phyloP scores from a whole-genome alignment of 2,329 filamentous ascomycete genomes.

The Leptographium procerum region DNA sequence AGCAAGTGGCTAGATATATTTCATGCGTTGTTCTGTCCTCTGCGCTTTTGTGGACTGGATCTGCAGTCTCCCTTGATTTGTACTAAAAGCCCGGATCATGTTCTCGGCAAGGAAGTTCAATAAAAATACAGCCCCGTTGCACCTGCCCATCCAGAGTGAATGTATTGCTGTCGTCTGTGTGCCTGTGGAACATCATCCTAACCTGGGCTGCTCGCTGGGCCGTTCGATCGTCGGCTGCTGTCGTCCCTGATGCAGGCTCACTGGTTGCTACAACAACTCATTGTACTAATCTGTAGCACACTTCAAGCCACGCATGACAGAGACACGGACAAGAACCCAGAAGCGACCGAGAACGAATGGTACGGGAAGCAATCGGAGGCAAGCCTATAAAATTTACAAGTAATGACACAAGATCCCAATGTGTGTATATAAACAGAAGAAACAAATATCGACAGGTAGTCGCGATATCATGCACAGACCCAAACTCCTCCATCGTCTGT shows the following conservation, averaged over 20 bases:
- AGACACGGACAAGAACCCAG: background rate
- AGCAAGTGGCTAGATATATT: background rate
- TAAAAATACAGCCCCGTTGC: background rate
- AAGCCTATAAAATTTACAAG: background rate
- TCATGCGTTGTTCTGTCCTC: background rate
- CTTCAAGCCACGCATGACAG: no score
- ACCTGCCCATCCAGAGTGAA: no score
- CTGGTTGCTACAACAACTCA: background rate
- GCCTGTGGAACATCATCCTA: background rate
- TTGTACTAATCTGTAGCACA: no score
- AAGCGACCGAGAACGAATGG: background rate
- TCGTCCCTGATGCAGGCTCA: background rate
- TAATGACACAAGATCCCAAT: background rate
- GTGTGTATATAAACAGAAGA: background rate
- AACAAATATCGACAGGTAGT: background rate
- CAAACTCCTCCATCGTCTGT: background rate
- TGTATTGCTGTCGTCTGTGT: no score
- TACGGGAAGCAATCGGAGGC: background rate
- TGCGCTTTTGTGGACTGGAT: background rate
- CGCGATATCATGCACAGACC: background rate
- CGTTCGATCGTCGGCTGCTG: no score
- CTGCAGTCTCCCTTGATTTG: background rate
- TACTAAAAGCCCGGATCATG: background rate
- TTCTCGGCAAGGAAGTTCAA: no score
- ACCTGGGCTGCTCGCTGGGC: background rate